Percentiles rank a stretch among this genome's conserved stretches.
Conservation (phyloP, 2,329 filamentous ascomycete species). For the Stagonosporopsis chrysanthemi region DNA sequence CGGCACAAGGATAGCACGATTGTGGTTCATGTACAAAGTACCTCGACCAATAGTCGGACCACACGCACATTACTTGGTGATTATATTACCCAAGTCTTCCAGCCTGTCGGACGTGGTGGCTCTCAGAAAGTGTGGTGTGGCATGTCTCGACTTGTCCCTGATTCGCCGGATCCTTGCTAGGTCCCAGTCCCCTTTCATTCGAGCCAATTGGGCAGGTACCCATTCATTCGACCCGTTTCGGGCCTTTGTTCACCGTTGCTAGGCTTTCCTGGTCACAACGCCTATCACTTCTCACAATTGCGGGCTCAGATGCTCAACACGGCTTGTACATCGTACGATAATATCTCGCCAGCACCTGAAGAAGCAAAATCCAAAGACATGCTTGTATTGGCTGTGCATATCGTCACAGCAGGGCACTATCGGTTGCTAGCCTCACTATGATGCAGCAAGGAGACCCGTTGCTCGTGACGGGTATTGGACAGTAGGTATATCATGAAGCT, state of each 20-base stretch:
- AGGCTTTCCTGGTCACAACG: conserved; percentile 11
- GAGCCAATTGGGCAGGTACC: conserved; percentile 14
- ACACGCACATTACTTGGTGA: neutral
- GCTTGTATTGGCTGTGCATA: conserved; percentile 6
- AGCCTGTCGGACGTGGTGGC: conserved; percentile 1
- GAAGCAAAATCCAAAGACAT: conserved; percentile 8
- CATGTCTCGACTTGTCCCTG: conserved; percentile 16
- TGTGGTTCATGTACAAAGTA: neutral
- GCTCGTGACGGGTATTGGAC: neutral
- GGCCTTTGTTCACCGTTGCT: conserved; percentile 15
- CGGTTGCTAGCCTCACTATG: conserved; percentile 1
- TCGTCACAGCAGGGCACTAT: conserved; percentile 4
- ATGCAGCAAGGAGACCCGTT: neutral
- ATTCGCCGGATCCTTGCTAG: conserved; percentile 10
- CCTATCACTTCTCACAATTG: conserved; percentile 14
- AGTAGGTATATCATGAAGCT: conserved; percentile 1
- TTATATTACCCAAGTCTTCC: neutral
- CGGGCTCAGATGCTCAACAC: conserved; percentile 13
- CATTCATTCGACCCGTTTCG: conserved; percentile 13
- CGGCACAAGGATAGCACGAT: conserved; percentile 2
- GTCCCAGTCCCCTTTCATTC: conserved; percentile 9
- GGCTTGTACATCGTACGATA: conserved; percentile 17
- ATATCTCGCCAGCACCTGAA: conserved; percentile 5
- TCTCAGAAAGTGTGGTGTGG: conserved; percentile 11
- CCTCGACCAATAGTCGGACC: conserved; percentile 1